Conservation (phyloP, 2,329 filamentous ascomycete genomes). For the Claviceps sp. region DNA sequence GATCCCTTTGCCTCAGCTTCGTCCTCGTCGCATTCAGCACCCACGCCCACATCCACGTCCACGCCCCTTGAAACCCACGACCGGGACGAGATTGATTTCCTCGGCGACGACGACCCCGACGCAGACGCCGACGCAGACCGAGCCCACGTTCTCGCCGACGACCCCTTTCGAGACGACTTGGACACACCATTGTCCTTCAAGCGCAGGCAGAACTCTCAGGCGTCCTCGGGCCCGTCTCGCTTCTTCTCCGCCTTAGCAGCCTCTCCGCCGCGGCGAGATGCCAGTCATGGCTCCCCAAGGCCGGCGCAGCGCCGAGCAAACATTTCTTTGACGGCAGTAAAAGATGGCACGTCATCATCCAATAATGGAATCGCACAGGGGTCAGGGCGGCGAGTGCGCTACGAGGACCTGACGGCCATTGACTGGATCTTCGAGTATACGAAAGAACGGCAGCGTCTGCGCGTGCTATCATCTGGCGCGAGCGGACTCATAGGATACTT, state of each 20-base stretch:
- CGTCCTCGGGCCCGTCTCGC: conserved; percentile 32
- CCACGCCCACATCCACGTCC: conserved; percentile 13
- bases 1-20: conserved; percentile 13
- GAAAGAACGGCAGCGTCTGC: conserved; percentile 79
- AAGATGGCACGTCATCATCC: conserved; percentile 32
- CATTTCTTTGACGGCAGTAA: conserved; percentile 15
- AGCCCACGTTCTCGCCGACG: conserved; percentile 24
- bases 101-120: conserved; percentile 12
- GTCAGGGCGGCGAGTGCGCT: conserved; percentile 77
- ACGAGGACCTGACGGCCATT: conserved; percentile 92
- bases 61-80: conserved; percentile 20
- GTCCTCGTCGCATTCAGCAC: conserved; percentile 17
- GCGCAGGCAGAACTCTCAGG: conserved; percentile 45
- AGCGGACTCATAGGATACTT: conserved; percentile 60
- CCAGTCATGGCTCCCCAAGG: not conserved
- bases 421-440: conserved; percentile 99
- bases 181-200: conserved; percentile 54
- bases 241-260: conserved; percentile 36
- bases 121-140: conserved; percentile 11
- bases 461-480: conserved; percentile 57
- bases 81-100: conserved; percentile 34
- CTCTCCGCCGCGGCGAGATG: conserved; percentile 4
- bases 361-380: conserved; percentile 85
- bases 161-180: conserved; percentile 39
- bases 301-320: not conserved